phyloP scores from a whole-genome alignment of 1,284 basidiomycete species.

The Austroboletus olivaceoglutinosus region DNA sequence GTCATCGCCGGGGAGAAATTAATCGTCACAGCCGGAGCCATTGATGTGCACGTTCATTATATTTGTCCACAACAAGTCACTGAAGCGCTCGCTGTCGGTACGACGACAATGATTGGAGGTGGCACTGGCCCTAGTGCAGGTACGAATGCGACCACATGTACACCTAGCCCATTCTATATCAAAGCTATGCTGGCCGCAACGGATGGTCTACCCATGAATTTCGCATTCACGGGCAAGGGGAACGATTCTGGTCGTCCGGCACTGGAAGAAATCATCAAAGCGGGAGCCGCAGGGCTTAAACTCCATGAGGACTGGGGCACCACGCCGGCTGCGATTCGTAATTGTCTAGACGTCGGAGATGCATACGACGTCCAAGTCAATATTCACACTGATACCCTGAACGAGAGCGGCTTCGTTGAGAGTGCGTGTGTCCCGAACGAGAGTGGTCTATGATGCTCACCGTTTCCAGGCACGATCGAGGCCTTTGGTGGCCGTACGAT shows the following conservation, averaged over 20 bases:
- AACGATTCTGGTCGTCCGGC: slow-evolving; percentile 80
- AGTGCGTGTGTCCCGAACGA: slow-evolving; percentile 42
- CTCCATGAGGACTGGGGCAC: slow-evolving; percentile 99
- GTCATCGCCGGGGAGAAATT: slow-evolving; percentile 94
- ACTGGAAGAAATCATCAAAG: slow-evolving; percentile 81
- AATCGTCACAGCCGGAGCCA: slow-evolving; percentile 90
- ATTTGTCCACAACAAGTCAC: slow-evolving; percentile 92
- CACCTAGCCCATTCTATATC: slow-evolving; percentile 86
- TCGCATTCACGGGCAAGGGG: slow-evolving; percentile 91
- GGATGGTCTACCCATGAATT: slow-evolving; percentile 88
- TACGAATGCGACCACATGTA: slow-evolving; percentile 91
- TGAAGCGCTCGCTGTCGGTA: slow-evolving; percentile 68
- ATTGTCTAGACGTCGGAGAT: slow-evolving; percentile 81
- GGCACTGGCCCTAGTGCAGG: slow-evolving; percentile 93
- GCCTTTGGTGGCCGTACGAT: slow-evolving; percentile 93
- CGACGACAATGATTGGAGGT: slow-evolving; percentile 89
- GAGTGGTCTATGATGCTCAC: slow-evolving; percentile 6
- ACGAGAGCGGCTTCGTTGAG: slow-evolving; percentile 93
- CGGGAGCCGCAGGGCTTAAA: slow-evolving; percentile 91
- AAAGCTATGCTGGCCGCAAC: slow-evolving; percentile 85
- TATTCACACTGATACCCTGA: slow-evolving; percentile 96
- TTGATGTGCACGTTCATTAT: slow-evolving; percentile 92
- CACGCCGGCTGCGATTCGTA: slow-evolving; percentile 83
- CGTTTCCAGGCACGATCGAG: slow-evolving; percentile 70
- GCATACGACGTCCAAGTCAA: slow-evolving; percentile 96